Conservation (phyloP, 768 basidiomycete species). For the Coprinopsis sp. region DNA sequence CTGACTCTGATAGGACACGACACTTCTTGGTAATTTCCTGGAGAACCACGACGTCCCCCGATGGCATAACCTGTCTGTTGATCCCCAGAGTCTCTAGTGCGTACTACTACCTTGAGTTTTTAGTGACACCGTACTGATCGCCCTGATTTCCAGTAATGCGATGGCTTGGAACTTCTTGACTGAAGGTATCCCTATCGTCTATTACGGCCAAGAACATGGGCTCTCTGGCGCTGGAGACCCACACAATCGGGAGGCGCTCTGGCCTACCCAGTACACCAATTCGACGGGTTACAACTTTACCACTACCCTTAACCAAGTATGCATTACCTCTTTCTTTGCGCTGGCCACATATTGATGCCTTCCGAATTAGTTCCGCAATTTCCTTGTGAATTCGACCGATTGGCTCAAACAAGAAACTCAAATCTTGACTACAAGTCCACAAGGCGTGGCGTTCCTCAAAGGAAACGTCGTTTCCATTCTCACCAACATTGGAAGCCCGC, state of each 20-base stretch:
- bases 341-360: not conserved
- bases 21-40: slow-evolving; percentile 67
- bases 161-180: slow-evolving; percentile 73
- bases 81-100: slow-evolving; percentile 66
- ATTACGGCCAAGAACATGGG: slow-evolving; percentile 77
- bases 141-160: slow-evolving; percentile 47
- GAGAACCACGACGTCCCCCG: slow-evolving; percentile 77
- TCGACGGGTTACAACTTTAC: slow-evolving; percentile 57
- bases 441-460: slow-evolving; percentile 62
- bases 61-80: slow-evolving; percentile 68
- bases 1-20: slow-evolving; percentile 30
- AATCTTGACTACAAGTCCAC: slow-evolving; percentile 44
- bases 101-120: slow-evolving; percentile 16
- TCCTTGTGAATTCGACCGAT: slow-evolving; percentile 47
- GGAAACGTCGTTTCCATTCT: slow-evolving; percentile 56
- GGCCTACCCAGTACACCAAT: slow-evolving; percentile 61
- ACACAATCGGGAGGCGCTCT: slow-evolving; percentile 71
- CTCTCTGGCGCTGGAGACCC: slow-evolving; percentile 64
- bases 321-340: not conserved
- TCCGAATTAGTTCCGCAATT: slow-evolving; percentile 53
- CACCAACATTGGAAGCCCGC: slow-evolving; percentile 76
- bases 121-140: slow-evolving; percentile 1
- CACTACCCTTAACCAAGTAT: slow-evolving; percentile 54
- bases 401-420: slow-evolving; percentile 52
- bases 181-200: slow-evolving; percentile 81